phyloP scores from a whole-genome alignment of 805 yeast genomes.

The Yueomyces sp. region DNA sequence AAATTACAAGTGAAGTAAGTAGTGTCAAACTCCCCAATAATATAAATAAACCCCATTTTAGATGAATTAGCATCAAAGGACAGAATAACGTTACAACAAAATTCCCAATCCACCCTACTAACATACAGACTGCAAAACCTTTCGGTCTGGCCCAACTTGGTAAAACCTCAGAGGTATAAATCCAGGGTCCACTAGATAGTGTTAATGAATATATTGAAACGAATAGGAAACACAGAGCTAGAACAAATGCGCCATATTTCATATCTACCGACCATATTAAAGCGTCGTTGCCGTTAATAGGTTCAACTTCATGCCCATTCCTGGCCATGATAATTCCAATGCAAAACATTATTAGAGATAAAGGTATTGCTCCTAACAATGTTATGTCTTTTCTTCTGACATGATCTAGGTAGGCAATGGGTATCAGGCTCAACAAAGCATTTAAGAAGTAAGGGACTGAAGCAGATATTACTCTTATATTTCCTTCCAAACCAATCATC shows the following conservation, averaged over 20 bases:
- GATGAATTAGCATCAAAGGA: constrained; percentile 26
- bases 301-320: constrained; percentile 24
- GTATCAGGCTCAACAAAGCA: constrained; percentile 30
- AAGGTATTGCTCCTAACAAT: constrained; percentile 29
- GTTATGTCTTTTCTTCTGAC: constrained; percentile 35
- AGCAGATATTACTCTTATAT: constrained; percentile 22
- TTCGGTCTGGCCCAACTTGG: constrained; percentile 32
- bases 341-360: constrained; percentile 25
- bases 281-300: constrained; percentile 20
- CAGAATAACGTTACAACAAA: constrained; percentile 27
- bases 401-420: constrained; percentile 30
- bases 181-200: constrained; percentile 34
- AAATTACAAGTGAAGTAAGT: constrained; percentile 19
- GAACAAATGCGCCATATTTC: constrained; percentile 28
- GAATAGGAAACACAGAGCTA: constrained; percentile 32
- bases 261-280: constrained; percentile 28
- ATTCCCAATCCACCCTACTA: constrained; percentile 32
- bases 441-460: constrained; percentile 30
- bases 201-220: constrained; percentile 35
- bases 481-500: constrained; percentile 31
- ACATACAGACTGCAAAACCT: constrained; percentile 34
- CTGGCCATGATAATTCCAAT: constrained; percentile 26
- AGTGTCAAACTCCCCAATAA: constrained; percentile 26
- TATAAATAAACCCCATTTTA: constrained; percentile 30
- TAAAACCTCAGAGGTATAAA: constrained; percentile 38